phyloP scores from a whole-genome alignment of 2,329 filamentous ascomycete genomes.

The Colletotrichum sojae region DNA sequence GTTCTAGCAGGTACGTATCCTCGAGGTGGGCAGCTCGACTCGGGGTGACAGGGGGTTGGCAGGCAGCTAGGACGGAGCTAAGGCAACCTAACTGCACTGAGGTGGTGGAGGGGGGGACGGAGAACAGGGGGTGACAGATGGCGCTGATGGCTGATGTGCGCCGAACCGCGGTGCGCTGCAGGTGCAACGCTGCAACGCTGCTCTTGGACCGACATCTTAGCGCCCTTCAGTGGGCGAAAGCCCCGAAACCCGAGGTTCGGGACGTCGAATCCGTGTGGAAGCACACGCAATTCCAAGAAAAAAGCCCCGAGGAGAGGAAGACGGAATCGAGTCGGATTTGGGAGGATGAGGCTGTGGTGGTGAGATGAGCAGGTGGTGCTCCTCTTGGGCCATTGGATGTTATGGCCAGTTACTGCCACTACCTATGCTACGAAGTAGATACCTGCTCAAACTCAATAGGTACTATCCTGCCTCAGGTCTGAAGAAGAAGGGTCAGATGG shows the following conservation, averaged over 20 bases:
- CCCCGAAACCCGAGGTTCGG: slow-evolving; percentile 35
- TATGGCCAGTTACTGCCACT: neutral
- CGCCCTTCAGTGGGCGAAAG: neutral
- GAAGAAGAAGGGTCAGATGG: too few relatives aligned
- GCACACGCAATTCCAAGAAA: neutral
- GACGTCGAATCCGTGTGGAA: neutral
- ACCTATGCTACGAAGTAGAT: too few relatives aligned
- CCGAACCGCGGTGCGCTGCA: neutral
- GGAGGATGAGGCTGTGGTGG: neutral
- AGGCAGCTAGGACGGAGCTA: slow-evolving; percentile 13
- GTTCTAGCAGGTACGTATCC: neutral
- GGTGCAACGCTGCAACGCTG: slow-evolving; percentile 18
- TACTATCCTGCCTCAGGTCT: too few relatives aligned
- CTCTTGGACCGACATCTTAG: neutral
- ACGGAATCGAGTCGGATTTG: slow-evolving; percentile 7
- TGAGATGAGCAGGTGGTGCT: slow-evolving; percentile 3
- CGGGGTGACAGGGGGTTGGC: slow-evolving; percentile 25
- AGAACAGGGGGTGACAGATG: slow-evolving; percentile 13
- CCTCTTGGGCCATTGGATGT: neutral
- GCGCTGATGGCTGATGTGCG: neutral
- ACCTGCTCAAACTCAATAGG: too few relatives aligned
- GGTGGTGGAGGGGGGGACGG: slow-evolving; percentile 6
- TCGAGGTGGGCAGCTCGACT: neutral
- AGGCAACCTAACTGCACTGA: neutral
- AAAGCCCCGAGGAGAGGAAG: slow-evolving; percentile 7